Percentiles rank a stretch among this genome's conserved stretches.
Evolutionary conservation across 805 yeast genomes (phyloP).

Genomic region (Schwanniomyces polymorphus): DNA sequence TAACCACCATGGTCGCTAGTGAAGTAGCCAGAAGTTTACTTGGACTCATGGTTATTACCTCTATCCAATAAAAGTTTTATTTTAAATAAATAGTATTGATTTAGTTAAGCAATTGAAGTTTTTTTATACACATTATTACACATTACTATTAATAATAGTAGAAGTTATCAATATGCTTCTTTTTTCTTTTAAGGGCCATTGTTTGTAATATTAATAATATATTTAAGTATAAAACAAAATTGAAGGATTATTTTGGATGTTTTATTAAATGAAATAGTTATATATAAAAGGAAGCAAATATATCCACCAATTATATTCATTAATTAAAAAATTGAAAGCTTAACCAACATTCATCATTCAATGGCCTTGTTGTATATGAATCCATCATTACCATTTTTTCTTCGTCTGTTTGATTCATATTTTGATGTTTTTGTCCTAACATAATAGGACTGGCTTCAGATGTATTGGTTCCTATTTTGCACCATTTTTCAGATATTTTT

Average conservation of each 20-base stretch:
- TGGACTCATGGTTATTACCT: slow-evolving; percentile 20
- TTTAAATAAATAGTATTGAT: not conserved
- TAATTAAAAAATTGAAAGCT: slow-evolving; percentile 22
- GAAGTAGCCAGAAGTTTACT: slow-evolving; percentile 21
- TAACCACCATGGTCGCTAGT: slow-evolving; percentile 26
- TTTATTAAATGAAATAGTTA: not conserved
- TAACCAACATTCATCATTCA: slow-evolving; percentile 53
- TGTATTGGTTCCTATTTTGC: slow-evolving; percentile 23
- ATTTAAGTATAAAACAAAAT: not conserved
- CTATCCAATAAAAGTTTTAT: not conserved
- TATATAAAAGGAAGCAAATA: not conserved
- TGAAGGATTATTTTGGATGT: not conserved
- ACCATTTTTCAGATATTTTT: slow-evolving; percentile 43
- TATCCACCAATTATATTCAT: not conserved
- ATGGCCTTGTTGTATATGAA: slow-evolving; percentile 52
- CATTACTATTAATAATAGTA: too few species aligned
- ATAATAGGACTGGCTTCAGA: slow-evolving; percentile 8
- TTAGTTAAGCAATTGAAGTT: not conserved
- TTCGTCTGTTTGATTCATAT: slow-evolving; percentile 31
- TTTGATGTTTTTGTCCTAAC: slow-evolving; percentile 13
- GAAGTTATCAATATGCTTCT: too few species aligned
- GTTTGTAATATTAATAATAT: not conserved
- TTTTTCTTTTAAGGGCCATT: too few species aligned
- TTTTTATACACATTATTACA: too few species aligned
- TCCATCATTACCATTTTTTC: slow-evolving; percentile 58